Base-by-base conservation (phyloP, 73 alveolate genomes). In the Uronychia binucleata region DNA sequence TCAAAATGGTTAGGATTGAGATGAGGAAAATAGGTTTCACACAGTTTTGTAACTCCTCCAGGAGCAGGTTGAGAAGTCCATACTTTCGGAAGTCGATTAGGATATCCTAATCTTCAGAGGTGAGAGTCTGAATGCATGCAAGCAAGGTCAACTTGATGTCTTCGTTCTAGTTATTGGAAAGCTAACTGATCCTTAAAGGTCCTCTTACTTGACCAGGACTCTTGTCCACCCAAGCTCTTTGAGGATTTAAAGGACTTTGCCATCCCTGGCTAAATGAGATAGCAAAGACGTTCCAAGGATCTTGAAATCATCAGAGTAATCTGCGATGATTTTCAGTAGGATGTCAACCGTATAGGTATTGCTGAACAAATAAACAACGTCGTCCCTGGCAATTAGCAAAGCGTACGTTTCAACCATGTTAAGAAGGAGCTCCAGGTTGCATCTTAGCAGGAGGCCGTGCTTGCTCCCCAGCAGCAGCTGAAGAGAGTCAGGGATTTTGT, bases 21-120 rank as follows among this genome's bases (percentile, higher is more conserved):
- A 93, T 92, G 1, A 79, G 85, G n/a, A 86, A 79, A 30, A 85
- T 75, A 0, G 92, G 90, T 28, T 86, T 91, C 32, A 77, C 57
- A 46, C 80, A 75, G 1, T 29, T 60, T 29, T 28, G 81, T 0
- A 93, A 84, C 28, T 57, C 77, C n/a, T 90, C 93, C 26, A 90
- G 82, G 0, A 90, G 78, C 27, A 88, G 28, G 8, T 74, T 33
- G 8, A 93, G 79, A 0, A 93, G 57, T 58, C 91, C 84, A 19
- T 88, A 80, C 30, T 87, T 81, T 58, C 96, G 80, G 74, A 90
- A 78, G 28, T 93, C 95, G 26, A 78, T 83, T 1, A 90, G 77
- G 57, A 90, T 86, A 57, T 93, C 93, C n/a, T 93, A 82, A 67
- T 85, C 87, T 26, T 80, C 91, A 26, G 86, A 26, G 34, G 94